These are phyloP conservation scores for Blastocrithidia nonstop DNA, from an alignment of 208 protist genomes.

Conservation along the genomic window DNA sequence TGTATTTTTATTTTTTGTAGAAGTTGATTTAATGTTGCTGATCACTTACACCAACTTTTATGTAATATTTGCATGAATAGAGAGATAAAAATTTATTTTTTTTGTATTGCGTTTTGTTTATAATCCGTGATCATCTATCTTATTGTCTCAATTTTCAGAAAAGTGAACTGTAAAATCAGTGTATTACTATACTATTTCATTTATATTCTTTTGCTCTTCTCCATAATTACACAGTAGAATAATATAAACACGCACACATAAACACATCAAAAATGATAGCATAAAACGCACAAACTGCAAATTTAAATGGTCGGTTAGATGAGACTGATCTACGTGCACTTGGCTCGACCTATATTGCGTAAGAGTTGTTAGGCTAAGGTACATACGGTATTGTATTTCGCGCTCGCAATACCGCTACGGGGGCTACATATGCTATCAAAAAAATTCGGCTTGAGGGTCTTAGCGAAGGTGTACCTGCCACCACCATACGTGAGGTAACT, in stretches of 20 bases:
- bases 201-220: no score
- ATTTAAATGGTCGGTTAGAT: conserved; percentile 28
- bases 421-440: conserved; percentile 61
- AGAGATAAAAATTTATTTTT: no score
- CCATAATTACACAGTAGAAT: no score
- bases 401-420: conserved; percentile 38
- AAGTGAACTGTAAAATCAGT: no score
- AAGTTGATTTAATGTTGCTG: no score
- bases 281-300: conserved; percentile 6
- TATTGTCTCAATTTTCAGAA: no score
- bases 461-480: conserved; percentile 81
- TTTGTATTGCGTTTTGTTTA: no score
- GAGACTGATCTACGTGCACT: conserved; percentile 27
- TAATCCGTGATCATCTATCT: no score
- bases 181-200: no score
- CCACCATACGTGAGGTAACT: conserved; percentile 85
- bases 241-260: conserved; percentile 3
- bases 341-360: conserved; percentile 20
- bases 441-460: conserved; percentile 54
- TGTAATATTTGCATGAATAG: no score
- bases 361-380: conserved; percentile 88
- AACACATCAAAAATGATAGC: background rate
- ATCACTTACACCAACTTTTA: no score
- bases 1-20: no score
- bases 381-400: conserved; percentile 92